Evolutionary conservation across 2,329 filamentous ascomycete genomes (phyloP).

Genomic region (Juglanconis juglandina): DNA sequence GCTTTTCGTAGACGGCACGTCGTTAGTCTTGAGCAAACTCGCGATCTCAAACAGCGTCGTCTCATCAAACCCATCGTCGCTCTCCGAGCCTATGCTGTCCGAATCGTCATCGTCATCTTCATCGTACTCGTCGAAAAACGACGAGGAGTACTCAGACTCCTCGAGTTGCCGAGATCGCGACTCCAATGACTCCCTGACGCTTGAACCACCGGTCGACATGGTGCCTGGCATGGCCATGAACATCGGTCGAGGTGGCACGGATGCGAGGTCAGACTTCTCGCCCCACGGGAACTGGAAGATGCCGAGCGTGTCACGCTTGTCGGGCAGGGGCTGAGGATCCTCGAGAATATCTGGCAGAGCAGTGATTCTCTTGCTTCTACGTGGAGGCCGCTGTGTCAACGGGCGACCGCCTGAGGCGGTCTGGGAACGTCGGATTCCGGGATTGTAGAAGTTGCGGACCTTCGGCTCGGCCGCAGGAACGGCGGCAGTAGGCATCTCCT

Average conservation of each 20-base stretch:
- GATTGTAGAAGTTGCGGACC: constrained; percentile 13
- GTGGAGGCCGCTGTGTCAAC: constrained; percentile 49
- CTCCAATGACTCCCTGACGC: constrained; percentile 28
- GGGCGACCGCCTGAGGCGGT: constrained; percentile 34
- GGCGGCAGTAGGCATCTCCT: background rate
- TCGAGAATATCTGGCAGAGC: constrained; percentile 61
- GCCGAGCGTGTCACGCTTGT: constrained; percentile 57
- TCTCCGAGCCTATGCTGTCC: constrained; percentile 30
- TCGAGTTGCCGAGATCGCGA: constrained; percentile 35
- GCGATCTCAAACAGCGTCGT: constrained; percentile 63
- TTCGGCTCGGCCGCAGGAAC: background rate
- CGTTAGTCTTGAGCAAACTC: constrained; percentile 50
- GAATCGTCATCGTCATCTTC: constrained; percentile 45
- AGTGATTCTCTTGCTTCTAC: constrained; percentile 55
- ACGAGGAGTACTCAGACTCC: constrained; percentile 42
- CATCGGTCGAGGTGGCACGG: constrained; percentile 36
- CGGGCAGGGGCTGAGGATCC: constrained; percentile 55
- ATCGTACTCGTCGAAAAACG: constrained; percentile 60
- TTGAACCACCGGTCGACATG: constrained; percentile 41
- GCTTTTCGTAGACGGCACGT: constrained; percentile 50
- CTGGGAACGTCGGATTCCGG: constrained; percentile 21
- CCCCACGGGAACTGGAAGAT: constrained; percentile 67
- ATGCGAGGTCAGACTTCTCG: constrained; percentile 57
- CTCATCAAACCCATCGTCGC: constrained; percentile 57
- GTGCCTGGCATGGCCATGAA: constrained; percentile 50